A percentile compares a stretch with the other conserved stretches of the same genome.
These are phyloP conservation scores for Oryza coarctata DNA, from an alignment of 176 grass and related monocot species.

Conservation along the genomic window DNA sequence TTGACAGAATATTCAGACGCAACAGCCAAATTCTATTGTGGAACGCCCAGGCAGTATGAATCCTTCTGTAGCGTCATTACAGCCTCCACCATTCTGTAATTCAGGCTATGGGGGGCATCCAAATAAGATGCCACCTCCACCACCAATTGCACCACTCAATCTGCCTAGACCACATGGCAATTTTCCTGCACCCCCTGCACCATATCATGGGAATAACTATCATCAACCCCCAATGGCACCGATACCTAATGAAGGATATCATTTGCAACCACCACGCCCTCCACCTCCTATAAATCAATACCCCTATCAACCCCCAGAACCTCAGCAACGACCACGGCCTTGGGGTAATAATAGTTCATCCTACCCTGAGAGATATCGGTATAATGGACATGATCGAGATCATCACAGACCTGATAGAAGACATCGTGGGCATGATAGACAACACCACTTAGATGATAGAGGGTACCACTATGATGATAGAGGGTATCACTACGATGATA, in stretches of 20 bases:
- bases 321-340: constrained; percentile 48
- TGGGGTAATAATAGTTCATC: constrained; percentile 46
- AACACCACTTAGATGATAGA: constrained; percentile 35
- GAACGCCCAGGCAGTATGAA: constrained; percentile 50
- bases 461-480: constrained; percentile 41
- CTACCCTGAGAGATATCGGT: constrained; percentile 47
- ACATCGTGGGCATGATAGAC: constrained; percentile 51
- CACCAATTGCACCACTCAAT: constrained; percentile 40
- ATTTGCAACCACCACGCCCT: constrained; percentile 68
- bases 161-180: constrained; percentile 45
- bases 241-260: constrained; percentile 61
- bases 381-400: constrained; percentile 45
- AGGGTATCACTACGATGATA: constrained; percentile 37
- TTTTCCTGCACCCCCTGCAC: constrained; percentile 37
- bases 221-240: constrained; percentile 45
- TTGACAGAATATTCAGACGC: constrained; percentile 74
- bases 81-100: constrained; percentile 58
- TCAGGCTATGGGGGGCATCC: constrained; percentile 51
- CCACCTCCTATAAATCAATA: constrained; percentile 58
- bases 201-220: constrained; percentile 64
- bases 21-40: constrained; percentile 41
- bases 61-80: constrained; percentile 35
- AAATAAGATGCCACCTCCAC: constrained; percentile 60
- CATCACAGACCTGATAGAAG: constrained; percentile 47
- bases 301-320: constrained; percentile 53